Conservation (phyloP, 225 moss, liverwort and hornwort species). For the Climacium dendroides region DNA sequence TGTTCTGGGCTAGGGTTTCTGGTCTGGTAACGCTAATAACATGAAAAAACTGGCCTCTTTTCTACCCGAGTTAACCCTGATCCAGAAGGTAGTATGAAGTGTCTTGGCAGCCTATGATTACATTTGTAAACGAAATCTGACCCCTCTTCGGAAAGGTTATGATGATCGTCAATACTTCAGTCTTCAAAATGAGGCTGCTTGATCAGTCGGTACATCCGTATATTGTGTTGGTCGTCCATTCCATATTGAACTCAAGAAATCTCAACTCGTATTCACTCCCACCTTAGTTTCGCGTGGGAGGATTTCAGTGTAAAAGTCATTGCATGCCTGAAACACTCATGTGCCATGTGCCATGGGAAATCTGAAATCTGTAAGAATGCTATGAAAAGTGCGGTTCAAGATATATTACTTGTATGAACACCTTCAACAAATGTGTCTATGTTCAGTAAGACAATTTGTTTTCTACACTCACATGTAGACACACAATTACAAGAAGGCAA, state of each 20-base stretch:
- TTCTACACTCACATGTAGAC: too few relatives aligned
- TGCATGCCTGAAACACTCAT: too few relatives aligned
- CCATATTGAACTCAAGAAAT: background rate
- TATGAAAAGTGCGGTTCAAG: too few relatives aligned
- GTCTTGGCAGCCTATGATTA: conserved; percentile 4
- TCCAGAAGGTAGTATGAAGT: background rate
- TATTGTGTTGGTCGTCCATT: too few relatives aligned
- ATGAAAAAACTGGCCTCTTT: too few relatives aligned
- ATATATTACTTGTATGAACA: too few relatives aligned
- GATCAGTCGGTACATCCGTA: background rate
- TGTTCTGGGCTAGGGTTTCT: background rate
- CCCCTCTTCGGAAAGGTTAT: background rate
- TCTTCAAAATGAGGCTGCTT: conserved; percentile 6
- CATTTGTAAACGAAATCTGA: background rate
- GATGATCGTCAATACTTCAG: background rate
- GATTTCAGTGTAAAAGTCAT: rapidly evolving
- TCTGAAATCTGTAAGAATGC: rapidly evolving
- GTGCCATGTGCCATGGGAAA: background rate
- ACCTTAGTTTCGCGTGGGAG: too few relatives aligned
- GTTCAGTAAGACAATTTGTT: too few relatives aligned
- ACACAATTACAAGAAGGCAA: too few relatives aligned
- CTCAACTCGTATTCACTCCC: background rate
- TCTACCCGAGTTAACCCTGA: background rate
- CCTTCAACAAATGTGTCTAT: too few relatives aligned
- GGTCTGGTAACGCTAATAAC: too few relatives aligned